These are phyloP conservation scores for Sporisorium iseilematis-ciliati DNA, from an alignment of 1,284 basidiomycete genomes.

Conservation along the genomic window DNA sequence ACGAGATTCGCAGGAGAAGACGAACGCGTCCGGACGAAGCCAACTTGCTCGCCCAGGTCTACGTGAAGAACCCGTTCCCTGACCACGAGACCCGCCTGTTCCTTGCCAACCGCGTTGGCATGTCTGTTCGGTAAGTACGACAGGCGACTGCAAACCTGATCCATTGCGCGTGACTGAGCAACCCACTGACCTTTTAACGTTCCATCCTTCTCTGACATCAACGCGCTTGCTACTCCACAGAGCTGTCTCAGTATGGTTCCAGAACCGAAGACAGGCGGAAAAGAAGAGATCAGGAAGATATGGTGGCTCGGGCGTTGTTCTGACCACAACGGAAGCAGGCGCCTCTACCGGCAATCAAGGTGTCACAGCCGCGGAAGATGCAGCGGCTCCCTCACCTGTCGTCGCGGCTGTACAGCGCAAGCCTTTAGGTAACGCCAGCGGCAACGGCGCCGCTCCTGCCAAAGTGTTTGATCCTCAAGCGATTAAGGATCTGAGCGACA, in stretches of 20 bases:
- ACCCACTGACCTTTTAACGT: slow-evolving; percentile 7
- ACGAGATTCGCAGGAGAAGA: slow-evolving; percentile 52
- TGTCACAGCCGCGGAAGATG: slow-evolving; percentile 9
- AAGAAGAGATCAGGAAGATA: slow-evolving; percentile 66
- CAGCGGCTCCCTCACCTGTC: slow-evolving; percentile 1
- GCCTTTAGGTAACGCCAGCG: slow-evolving; percentile 33
- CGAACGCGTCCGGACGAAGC: slow-evolving; percentile 62
- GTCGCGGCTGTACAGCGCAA: slow-evolving; percentile 20
- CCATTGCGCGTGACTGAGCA: background rate
- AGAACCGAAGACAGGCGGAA: slow-evolving; percentile 67
- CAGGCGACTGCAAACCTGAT: background rate
- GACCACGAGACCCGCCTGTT: slow-evolving; percentile 60
- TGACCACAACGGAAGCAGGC: background rate
- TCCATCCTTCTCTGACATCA: background rate
- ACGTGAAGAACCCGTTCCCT: slow-evolving; percentile 63
- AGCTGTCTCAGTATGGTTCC: slow-evolving; percentile 67
- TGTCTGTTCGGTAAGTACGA: slow-evolving; percentile 59
- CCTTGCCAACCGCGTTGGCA: slow-evolving; percentile 58
- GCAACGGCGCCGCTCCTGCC: slow-evolving; percentile 9
- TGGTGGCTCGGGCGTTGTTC: slow-evolving; percentile 41
- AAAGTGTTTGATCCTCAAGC: slow-evolving; percentile 24
- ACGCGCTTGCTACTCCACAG: slow-evolving; percentile 14
- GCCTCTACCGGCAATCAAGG: background rate
- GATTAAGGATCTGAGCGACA: slow-evolving; percentile 33
- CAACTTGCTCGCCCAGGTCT: slow-evolving; percentile 58